Percentiles rank a stretch among this genome's conserved stretches.
These are phyloP conservation scores for Lentinula sp. DNA, from an alignment of 768 basidiomycete genomes.

Conservation along the genomic window DNA sequence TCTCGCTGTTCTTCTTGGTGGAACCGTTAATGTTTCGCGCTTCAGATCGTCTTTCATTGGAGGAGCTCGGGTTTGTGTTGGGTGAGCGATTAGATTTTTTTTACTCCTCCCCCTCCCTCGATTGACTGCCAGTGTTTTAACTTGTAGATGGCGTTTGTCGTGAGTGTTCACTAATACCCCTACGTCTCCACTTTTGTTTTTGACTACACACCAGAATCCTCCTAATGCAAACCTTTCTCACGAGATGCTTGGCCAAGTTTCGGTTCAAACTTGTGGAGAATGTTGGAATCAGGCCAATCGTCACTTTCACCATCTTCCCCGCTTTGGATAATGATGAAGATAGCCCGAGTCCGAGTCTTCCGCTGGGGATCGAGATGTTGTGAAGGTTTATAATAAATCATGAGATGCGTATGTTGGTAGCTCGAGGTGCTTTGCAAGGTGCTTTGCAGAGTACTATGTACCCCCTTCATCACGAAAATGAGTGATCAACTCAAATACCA, in stretches of 20 bases:
- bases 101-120: no score
- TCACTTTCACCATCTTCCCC: neutral
- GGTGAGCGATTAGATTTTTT: neutral
- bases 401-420: no score
- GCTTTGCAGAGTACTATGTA: no score
- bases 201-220: neutral
- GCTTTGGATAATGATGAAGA: neutral
- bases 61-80: conserved; percentile 8
- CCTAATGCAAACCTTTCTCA: neutral
- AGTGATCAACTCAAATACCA: no score
- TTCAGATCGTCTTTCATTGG: conserved; percentile 7
- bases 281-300: neutral
- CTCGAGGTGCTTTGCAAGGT: no score
- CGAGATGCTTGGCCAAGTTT: neutral
- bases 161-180: neutral
- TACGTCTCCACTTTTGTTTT: neutral
- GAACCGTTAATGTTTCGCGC: neutral
- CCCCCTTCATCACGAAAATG: no score
- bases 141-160: neutral
- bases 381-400: no score
- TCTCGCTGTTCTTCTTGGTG: neutral
- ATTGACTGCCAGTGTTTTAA: no score
- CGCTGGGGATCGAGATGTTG: neutral
- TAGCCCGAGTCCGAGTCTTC: neutral
- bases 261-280: neutral